phyloP scores from a whole-genome alignment of 331 rosid genomes.

The Saraca asoca region DNA sequence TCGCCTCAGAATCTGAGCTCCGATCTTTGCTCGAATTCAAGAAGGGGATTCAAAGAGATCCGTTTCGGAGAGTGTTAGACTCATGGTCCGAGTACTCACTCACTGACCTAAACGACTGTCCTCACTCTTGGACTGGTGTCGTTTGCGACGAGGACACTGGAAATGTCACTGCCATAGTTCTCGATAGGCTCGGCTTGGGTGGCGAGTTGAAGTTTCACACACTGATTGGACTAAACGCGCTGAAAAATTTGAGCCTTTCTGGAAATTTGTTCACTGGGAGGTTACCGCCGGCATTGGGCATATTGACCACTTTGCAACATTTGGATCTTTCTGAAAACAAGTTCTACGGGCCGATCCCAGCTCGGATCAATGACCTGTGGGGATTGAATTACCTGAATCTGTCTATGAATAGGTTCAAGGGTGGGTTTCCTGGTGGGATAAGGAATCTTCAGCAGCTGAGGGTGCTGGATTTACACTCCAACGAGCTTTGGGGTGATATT shows the following conservation, averaged over 20 bases:
- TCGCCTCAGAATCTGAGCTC: slow-evolving; percentile 62
- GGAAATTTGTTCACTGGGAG: slow-evolving; percentile 78
- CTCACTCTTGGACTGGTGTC: slow-evolving; percentile 64
- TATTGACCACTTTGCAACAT: slow-evolving; percentile 62
- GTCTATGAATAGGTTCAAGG: slow-evolving; percentile 58
- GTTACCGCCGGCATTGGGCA: slow-evolving; percentile 71
- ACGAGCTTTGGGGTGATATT: slow-evolving; percentile 66
- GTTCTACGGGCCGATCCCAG: slow-evolving; percentile 92
- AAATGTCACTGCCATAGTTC: slow-evolving; percentile 64
- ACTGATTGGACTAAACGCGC: slow-evolving; percentile 58
- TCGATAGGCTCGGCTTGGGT: slow-evolving; percentile 52
- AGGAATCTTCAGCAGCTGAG: slow-evolving; percentile 81
- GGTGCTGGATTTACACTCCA: slow-evolving; percentile 76
- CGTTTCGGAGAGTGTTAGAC: slow-evolving; percentile 38
- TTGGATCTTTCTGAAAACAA: slow-evolving; percentile 80
- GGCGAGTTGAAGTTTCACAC: slow-evolving; percentile 89
- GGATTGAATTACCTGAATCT: slow-evolving; percentile 70
- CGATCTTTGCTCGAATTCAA: slow-evolving; percentile 83
- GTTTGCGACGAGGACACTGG: slow-evolving; percentile 60
- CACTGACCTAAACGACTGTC: slow-evolving; percentile 41
- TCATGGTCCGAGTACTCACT: slow-evolving; percentile 51
- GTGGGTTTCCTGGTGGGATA: slow-evolving; percentile 64
- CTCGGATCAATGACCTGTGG: slow-evolving; percentile 79
- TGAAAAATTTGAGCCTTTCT: slow-evolving; percentile 63
- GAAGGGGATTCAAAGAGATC: slow-evolving; percentile 77